Conservation (phyloP, 139 green algal species). For the Ostreobium quekettii region DNA sequence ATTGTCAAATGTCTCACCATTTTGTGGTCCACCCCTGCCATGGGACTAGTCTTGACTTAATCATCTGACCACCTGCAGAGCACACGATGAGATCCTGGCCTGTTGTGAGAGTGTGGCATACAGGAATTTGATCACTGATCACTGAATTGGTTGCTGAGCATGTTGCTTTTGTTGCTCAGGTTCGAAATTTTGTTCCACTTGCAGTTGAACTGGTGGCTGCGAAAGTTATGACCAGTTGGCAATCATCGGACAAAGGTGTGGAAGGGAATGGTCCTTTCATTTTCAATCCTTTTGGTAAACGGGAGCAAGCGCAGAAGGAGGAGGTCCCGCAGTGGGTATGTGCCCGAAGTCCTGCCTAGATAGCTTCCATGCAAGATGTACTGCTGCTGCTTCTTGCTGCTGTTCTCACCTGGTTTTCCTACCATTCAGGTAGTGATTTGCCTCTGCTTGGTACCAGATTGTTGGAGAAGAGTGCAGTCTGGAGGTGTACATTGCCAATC, state of each 20-base stretch:
- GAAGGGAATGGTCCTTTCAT: constrained; percentile 10
- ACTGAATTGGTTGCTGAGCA: neutral
- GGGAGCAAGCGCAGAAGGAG: constrained; percentile 3
- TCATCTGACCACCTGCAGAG: too few relatives aligned
- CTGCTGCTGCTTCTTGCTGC: too few relatives aligned
- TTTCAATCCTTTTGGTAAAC: constrained; percentile 17
- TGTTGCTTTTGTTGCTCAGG: neutral
- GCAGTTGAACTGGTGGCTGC: constrained; percentile 7
- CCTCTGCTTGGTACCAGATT: neutral
- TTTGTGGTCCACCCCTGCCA: too few relatives aligned
- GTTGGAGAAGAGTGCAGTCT: constrained; percentile 19
- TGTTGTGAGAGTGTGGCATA: too few relatives aligned
- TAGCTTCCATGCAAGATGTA: too few relatives aligned
- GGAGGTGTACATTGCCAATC: constrained; percentile 20
- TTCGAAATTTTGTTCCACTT: constrained; percentile 10
- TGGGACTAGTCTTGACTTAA: too few relatives aligned
- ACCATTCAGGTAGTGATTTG: too few relatives aligned
- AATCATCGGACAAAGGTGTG: neutral
- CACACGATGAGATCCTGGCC: too few relatives aligned
- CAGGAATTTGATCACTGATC: too few relatives aligned
- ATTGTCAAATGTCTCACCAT: too few relatives aligned
- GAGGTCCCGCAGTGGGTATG: neutral
- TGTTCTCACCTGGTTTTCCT: too few relatives aligned
- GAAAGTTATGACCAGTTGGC: constrained; percentile 12
- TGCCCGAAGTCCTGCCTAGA: too few relatives aligned